Base-by-base conservation (phyloP, 2,329 filamentous ascomycete species). In the Colletotrichum liaoningense region DNA sequence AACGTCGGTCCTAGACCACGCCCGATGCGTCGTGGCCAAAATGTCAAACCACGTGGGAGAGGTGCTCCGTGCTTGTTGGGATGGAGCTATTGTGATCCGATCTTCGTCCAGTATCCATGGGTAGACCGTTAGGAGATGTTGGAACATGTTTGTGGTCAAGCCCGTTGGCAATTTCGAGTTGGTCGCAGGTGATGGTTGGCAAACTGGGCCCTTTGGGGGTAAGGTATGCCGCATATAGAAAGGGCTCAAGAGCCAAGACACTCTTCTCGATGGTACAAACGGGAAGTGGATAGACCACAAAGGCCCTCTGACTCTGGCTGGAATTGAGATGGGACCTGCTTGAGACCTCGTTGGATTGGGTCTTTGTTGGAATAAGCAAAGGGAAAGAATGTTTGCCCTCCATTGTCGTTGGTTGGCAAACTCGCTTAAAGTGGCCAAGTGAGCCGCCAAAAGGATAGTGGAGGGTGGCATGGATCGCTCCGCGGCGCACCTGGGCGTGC, bases 301-400 rank as follows among this genome's bases (percentile, higher is more conserved):
- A 22, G 24, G 14, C 49, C 9, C 11, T 55, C 30, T 55, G 30
- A 52, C 11, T 55, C 30, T 64, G 30, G 46, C 46, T 30, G 22
- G 52, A 46, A 57, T 59, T 26, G 62, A 66, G 30, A 14, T n/a
- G 28, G 62, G 42, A 42, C 46, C 5, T 30, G 56, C 38, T 56
- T 33, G 26, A 30, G 63, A 56, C 33, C 52, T 65, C 12, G 63
- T 56, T 33, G 5, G 33, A 26, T 30, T 69, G 49, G 66, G 52
- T 11, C 49, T 52, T 56, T 60, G 60, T 65, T 60, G 49, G 35
- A 71, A 67, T 70, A 73, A 73, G 67, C 28, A 73, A 73, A 19
- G 42, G 28, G 33, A 24, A 52, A 52, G 9, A 24, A 73, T 70
- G 67, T 65, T 65, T 69, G 70, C 54, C 70, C 52, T 59, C 46